Evolutionary conservation across 345 rosid genomes (phyloP).

Genomic region (Durio zibethinus): DNA sequence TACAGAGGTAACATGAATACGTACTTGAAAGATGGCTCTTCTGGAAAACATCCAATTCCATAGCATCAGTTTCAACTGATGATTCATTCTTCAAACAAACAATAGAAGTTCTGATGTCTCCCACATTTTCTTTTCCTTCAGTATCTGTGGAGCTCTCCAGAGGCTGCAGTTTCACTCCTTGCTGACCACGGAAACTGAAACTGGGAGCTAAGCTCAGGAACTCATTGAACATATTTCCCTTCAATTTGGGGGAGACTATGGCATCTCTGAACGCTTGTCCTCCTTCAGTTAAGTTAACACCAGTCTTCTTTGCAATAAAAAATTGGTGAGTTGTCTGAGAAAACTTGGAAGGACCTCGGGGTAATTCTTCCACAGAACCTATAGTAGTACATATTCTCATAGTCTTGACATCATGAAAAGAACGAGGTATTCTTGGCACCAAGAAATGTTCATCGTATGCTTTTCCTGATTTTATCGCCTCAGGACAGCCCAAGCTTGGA

Average conservation of each 20-base stretch:
- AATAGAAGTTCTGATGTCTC: constrained; percentile 25
- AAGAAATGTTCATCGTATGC: constrained; percentile 23
- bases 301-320: constrained; percentile 37
- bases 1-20: not conserved
- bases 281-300: constrained; percentile 35
- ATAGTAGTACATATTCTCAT: constrained; percentile 46
- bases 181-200: constrained; percentile 34
- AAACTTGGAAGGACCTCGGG: constrained; percentile 28
- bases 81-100: constrained; percentile 45
- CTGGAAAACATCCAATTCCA: constrained; percentile 59
- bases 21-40: constrained; percentile 46
- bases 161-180: constrained; percentile 50
- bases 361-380: constrained; percentile 39
- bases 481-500: constrained; percentile 23
- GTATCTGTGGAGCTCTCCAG: constrained; percentile 54
- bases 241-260: constrained; percentile 34
- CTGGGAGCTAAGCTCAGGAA: constrained; percentile 47
- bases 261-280: constrained; percentile 39
- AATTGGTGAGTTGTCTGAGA: constrained; percentile 39
- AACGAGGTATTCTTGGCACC: constrained; percentile 20
- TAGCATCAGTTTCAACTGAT: constrained; percentile 62
- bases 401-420: constrained; percentile 35
- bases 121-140: constrained; percentile 34
- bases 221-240: constrained; percentile 41
- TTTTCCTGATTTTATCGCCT: constrained; percentile 16